Percentiles rank a stretch among this genome's conserved stretches.
Evolutionary conservation across 2,329 filamentous ascomycete species (phyloP).

Genomic region (Colletotrichum trifolii): DNA sequence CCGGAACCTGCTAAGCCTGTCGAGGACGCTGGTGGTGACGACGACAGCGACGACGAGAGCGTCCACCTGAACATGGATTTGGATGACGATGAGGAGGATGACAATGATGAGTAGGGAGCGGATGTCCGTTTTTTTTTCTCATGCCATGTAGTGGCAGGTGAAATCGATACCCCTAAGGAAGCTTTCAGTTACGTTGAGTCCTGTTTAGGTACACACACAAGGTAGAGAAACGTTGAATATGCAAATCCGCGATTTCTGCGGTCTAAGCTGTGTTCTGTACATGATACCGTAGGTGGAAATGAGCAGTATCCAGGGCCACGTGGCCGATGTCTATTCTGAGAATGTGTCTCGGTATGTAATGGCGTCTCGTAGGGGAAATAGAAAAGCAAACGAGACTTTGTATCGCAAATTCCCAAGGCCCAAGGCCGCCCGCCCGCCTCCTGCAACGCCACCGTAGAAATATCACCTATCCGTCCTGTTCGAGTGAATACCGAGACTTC

Average conservation of each 20-base stretch:
- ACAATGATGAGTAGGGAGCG: constrained; percentile 39
- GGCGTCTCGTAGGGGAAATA: constrained; percentile 3
- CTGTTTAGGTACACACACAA: constrained; percentile 12
- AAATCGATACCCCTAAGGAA: constrained; percentile 32
- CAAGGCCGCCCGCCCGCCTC: constrained; percentile 11
- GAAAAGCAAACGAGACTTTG: not conserved
- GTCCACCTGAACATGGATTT: constrained; percentile 70
- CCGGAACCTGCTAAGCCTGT: constrained; percentile 35
- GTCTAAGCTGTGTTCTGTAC: constrained; percentile 28
- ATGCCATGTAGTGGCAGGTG: constrained; percentile 5
- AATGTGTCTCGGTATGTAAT: constrained; percentile 1
- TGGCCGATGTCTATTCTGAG: constrained; percentile 12
- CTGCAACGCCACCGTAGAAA: constrained; percentile 33
- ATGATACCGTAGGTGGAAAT: constrained; percentile 18
- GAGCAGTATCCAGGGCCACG: constrained; percentile 31
- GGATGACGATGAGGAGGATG: constrained; percentile 60
- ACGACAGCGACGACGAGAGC: constrained; percentile 64
- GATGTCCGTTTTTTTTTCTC: not conserved
- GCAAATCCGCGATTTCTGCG: constrained; percentile 12
- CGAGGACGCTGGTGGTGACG: constrained; percentile 50
- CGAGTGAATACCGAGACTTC: constrained; percentile 1
- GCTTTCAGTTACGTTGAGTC: not conserved
- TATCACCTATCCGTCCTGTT: constrained; percentile 10
- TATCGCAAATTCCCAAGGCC: constrained; percentile 21
- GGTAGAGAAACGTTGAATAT: not conserved